phyloP scores from a whole-genome alignment of 2,329 filamentous ascomycete genomes.

The Ophiostoma quercus region DNA sequence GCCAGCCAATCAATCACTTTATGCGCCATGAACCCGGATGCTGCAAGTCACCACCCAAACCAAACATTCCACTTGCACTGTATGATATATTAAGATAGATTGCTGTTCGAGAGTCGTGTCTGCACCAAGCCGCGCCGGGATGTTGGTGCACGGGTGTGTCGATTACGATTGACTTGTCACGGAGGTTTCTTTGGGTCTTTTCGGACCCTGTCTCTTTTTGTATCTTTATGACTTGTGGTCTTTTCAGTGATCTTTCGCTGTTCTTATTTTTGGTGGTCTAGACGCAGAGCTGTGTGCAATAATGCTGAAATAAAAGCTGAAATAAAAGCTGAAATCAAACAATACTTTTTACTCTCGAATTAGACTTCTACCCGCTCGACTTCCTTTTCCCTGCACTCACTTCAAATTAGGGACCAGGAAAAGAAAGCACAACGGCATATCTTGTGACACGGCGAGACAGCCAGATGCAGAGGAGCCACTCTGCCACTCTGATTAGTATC shows the following conservation, averaged over 20 bases:
- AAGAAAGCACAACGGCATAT: conserved; percentile 3
- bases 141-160: background rate
- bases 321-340: background rate
- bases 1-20: conserved; percentile 8
- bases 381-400: background rate
- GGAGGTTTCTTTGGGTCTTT: background rate
- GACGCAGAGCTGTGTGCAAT: background rate
- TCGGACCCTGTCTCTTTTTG: background rate
- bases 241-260: background rate
- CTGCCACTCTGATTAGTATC: background rate
- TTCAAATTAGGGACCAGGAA: conserved; percentile 5
- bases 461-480: background rate
- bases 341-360: background rate
- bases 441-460: conserved; percentile 2
- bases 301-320: background rate
- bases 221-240: background rate
- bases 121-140: conserved; percentile 8
- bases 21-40: conserved; percentile 5
- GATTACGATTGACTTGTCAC: background rate
- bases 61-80: background rate
- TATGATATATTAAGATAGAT: background rate
- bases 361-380: background rate
- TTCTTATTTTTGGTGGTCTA: background rate
- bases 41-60: conserved; percentile 11
- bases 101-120: conserved; percentile 2